Evolutionary conservation across 2,329 filamentous ascomycete species (phyloP).

Genomic region (Fusarium nanum): DNA sequence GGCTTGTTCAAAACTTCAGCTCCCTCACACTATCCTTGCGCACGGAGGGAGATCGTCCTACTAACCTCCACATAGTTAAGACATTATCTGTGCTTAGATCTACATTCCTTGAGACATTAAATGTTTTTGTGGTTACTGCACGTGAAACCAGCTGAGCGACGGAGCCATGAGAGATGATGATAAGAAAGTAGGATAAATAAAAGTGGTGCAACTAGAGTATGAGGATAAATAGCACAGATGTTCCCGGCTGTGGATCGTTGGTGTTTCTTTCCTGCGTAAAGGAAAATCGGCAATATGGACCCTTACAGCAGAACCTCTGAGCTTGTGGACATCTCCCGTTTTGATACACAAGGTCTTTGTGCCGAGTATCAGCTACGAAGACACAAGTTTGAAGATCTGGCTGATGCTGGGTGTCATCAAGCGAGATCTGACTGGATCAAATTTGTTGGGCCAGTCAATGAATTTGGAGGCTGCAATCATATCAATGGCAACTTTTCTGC

Average conservation of each 20-base stretch:
- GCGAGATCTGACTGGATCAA: neutral
- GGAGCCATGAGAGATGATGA: rapidly evolving
- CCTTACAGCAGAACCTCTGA: neutral
- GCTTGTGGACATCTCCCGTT: neutral
- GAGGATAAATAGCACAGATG: neutral
- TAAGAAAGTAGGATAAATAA: rapidly evolving
- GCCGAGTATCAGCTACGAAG: neutral
- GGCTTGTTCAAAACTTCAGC: neutral
- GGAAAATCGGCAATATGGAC: neutral
- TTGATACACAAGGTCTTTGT: neutral
- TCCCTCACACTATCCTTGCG: neutral
- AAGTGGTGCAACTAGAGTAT: too few relatives aligned
- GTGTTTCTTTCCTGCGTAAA: too few relatives aligned
- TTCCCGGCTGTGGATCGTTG: rapidly evolving
- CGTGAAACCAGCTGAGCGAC: neutral
- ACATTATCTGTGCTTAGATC: neutral
- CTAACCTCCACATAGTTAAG: neutral
- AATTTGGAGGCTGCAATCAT: neutral
- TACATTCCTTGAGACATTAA: neutral
- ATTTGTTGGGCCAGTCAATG: neutral
- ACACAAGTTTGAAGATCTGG: neutral
- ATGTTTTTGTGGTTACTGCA: too few relatives aligned
- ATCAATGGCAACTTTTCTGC: neutral
- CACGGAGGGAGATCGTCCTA: neutral
- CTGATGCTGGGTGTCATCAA: neutral